Conservation (phyloP, 495 filamentous ascomycete species). For the Hypoxylon subgilvum region DNA sequence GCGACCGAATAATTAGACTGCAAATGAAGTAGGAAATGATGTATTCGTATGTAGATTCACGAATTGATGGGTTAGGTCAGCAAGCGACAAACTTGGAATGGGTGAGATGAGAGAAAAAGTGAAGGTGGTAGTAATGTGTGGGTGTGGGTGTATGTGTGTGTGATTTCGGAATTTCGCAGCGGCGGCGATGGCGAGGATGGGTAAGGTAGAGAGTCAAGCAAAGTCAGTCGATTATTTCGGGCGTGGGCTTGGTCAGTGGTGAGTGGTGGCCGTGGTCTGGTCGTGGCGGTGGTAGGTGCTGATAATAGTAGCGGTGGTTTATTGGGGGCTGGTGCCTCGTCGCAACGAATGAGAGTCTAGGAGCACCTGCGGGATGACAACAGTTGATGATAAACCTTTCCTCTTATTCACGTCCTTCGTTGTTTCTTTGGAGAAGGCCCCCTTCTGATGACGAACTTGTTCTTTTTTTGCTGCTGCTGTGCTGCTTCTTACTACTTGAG, state of each 20-base stretch:
- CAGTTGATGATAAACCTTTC: constrained; percentile 7
- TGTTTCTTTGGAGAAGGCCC: background rate
- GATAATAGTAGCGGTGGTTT: constrained; percentile 25
- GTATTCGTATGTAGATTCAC: constrained; percentile 21
- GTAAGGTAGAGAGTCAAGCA: constrained; percentile 26
- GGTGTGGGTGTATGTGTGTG: background rate
- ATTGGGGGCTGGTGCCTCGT: constrained; percentile 37
- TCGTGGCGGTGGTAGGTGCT: constrained; percentile 36
- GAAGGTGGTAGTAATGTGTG: too few species aligned
- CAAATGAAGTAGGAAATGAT: constrained; percentile 22
- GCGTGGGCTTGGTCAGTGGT: constrained; percentile 28
- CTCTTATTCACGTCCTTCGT: too few species aligned
- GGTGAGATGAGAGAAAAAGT: constrained; percentile 24
- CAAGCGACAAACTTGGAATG: constrained; percentile 23
- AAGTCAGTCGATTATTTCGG: constrained; percentile 41
- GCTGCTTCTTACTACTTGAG: too few species aligned
- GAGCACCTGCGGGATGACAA: constrained; percentile 14
- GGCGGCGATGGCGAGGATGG: constrained; percentile 45
- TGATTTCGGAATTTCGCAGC: constrained; percentile 38
- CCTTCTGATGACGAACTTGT: too few species aligned
- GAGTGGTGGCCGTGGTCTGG: constrained; percentile 22
- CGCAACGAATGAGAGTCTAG: constrained; percentile 23
- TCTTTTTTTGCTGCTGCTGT: too few species aligned
- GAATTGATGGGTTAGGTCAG: constrained; percentile 12
- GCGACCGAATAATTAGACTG: constrained; percentile 18